These are phyloP conservation scores for Colletotrichum filicis DNA, from an alignment of 2,329 filamentous ascomycete species.

Conservation along the genomic window DNA sequence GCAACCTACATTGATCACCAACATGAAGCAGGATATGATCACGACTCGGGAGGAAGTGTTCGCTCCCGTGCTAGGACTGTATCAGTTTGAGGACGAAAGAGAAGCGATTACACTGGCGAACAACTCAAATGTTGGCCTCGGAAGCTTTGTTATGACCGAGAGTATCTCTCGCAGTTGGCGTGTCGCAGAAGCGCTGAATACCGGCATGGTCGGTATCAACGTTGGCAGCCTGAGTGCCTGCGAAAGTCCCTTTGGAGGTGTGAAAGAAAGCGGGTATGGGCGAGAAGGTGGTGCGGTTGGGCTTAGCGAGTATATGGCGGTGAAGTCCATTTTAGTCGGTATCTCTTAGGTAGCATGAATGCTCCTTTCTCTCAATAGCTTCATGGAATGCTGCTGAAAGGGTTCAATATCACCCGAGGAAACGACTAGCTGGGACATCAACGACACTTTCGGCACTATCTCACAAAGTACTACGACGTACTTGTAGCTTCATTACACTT, in stretches of 20 bases:
- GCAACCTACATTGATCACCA: constrained; percentile 57
- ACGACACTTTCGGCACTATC: too few relatives aligned
- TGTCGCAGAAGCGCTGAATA: constrained; percentile 66
- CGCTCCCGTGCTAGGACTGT: constrained; percentile 55
- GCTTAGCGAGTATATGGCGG: constrained; percentile 33
- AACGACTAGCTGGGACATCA: too few relatives aligned
- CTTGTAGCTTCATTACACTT: too few relatives aligned
- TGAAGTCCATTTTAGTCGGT: constrained; percentile 34
- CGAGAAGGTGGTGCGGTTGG: constrained; percentile 55
- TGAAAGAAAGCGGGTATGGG: constrained; percentile 60
- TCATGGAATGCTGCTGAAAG: too few relatives aligned
- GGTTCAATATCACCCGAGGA: too few relatives aligned
- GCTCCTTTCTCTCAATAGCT: too few relatives aligned
- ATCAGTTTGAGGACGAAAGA: constrained; percentile 53
- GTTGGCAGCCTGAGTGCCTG: constrained; percentile 47
- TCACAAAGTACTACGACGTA: too few relatives aligned
- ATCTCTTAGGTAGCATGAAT: not conserved
- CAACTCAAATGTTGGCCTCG: constrained; percentile 70
- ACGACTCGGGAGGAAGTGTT: constrained; percentile 60
- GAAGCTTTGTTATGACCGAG: constrained; percentile 70
- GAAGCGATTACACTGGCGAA: constrained; percentile 57
- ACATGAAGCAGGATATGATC: constrained; percentile 53
- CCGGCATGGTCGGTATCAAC: constrained; percentile 68
- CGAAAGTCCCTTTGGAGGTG: constrained; percentile 53
- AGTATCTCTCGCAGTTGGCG: constrained; percentile 62